These are phyloP conservation scores for Globisporangium carolinianum DNA, from an alignment of 352 stramenopile genomes.

Conservation along the genomic window DNA sequence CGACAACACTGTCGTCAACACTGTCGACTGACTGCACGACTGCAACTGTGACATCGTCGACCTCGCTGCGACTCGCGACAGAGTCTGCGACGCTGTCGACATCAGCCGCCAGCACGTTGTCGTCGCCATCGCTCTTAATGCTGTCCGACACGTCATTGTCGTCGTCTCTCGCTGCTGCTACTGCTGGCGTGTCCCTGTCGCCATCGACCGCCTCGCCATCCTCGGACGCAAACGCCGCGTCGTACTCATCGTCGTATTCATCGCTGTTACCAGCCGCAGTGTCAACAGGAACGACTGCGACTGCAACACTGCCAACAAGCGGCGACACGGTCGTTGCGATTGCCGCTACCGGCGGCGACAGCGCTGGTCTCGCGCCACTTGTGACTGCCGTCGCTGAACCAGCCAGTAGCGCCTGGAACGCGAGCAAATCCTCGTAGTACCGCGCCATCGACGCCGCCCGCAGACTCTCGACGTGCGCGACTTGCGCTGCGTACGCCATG, in stretches of 20 bases:
- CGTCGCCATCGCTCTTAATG: background rate
- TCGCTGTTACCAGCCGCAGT: background rate
- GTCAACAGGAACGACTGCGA: background rate
- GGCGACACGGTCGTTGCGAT: background rate
- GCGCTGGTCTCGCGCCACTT: background rate
- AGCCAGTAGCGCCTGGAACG: slow-evolving; percentile 32
- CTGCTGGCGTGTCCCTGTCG: background rate
- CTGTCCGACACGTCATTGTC: background rate
- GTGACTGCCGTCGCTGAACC: background rate
- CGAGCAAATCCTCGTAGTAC: slow-evolving; percentile 61
- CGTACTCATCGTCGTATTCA: slow-evolving; percentile 5
- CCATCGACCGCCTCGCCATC: background rate
- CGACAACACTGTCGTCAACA: background rate
- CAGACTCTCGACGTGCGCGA: slow-evolving; percentile 45
- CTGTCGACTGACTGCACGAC: background rate
- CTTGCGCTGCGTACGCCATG: slow-evolving; percentile 42
- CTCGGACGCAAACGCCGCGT: slow-evolving; percentile 9
- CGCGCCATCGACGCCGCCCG: slow-evolving; percentile 41
- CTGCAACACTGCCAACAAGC: too few species aligned
- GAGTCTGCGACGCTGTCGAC: too few species aligned
- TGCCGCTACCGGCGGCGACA: background rate
- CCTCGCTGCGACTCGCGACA: background rate
- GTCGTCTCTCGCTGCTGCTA: background rate
- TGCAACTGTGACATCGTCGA: background rate
- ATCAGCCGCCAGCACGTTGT: background rate